Evolutionary conservation across 106 monocot species (phyloP), one percentile per base, ranked within the genome.

Genomic region (Apostasia shenzhenica): DNA sequence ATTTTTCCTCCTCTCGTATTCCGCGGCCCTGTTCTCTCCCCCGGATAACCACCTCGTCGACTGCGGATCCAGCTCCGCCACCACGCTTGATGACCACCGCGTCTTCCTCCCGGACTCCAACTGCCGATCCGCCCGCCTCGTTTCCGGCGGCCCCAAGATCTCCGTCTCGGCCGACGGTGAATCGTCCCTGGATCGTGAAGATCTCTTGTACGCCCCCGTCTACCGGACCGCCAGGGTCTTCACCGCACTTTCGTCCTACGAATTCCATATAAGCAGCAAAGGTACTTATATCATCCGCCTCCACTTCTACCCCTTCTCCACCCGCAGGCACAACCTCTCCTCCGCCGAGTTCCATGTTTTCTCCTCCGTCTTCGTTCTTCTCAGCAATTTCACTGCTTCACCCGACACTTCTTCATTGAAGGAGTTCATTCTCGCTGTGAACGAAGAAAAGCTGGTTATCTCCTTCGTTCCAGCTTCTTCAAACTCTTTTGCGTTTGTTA

Each of bases 271-370:
- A 73, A 57, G 54, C 57, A 26, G 63, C 64, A 59, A 39, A 41
- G 82, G 80, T 1, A 58, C 57, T 54, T 85, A 90, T 59, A 45
- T 93, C 45, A 14, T 97, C 69, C 82, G 92, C 60, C 85, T 99
- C 70, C 90, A 99, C 69, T 99, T 99, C 81, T 80, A 78, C 51
- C 84, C 97, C 4, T 90, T 92, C 71, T 13, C 71, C 45, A 59
- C 79, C 48, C 38, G 46, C 6, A 54, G 46, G 2, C 70, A 54
- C 75, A 57, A 85, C 69, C 82, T 93, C 63, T 49, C 80, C 12
- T 52, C 70, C 8, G 79, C 83, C 13, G 48, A 60, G 6, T 99
- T 93, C 79, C 84, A 93, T 74, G 90, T 99, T 44, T 8, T 63
- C 8, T 81, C 90, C 8, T 48, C 54, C 38, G 75, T 55, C 5